Evolutionary conservation across 1,284 basidiomycete species (phyloP), one percentile per base, ranked within the genome.

Genomic region (Austroboletus niveus): DNA sequence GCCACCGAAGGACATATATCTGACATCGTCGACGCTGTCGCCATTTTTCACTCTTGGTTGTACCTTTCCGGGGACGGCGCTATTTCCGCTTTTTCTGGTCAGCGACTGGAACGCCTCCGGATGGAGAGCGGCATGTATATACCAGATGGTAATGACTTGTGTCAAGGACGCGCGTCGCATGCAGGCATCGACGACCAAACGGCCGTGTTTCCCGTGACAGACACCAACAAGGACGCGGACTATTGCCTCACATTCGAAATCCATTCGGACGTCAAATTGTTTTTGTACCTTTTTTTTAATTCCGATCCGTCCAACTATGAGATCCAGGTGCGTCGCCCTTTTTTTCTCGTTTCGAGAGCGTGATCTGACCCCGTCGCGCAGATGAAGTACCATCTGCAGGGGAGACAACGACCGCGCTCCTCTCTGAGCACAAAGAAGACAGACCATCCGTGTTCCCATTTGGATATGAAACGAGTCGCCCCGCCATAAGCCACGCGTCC

Each of bases 291-390:
- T 27, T 61, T 64, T 49, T 61, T 17, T 1, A 17, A 62, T 41
- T 60, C 64, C 17, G 62, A 61, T 10, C 62, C 62, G 6, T 62
- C 51, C 5, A 58, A 62, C 41, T 62, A 64, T 7, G 45, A 52
- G 32, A 12, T 64, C 20, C 41, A 54, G 14, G 60, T 64, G 4
- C 22, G 54, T 60, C 17, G 17, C 17, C 17, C 17, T 17, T 17
- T 17, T 17, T 17, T 17, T 17, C 17, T 17, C 17, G 17, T 17
- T 17, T 1, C 17, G 17, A 17, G 17, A 17, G 17, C 1, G 17
- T 17, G 17, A 17, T 17, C 17, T 17, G 17, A 17, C 17, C 17
- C 17, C 17, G 17, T 17, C 17, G 17, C 11, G 27, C n/a, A 64
- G 62, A 20, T 45, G 14, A 64, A 62, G 60, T 61, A 61, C 42